A percentile compares a stretch with the other conserved stretches of the same genome.
Evolutionary conservation across 352 stramenopile species (phyloP).

Genomic region (Pythium vanterpoolii): DNA sequence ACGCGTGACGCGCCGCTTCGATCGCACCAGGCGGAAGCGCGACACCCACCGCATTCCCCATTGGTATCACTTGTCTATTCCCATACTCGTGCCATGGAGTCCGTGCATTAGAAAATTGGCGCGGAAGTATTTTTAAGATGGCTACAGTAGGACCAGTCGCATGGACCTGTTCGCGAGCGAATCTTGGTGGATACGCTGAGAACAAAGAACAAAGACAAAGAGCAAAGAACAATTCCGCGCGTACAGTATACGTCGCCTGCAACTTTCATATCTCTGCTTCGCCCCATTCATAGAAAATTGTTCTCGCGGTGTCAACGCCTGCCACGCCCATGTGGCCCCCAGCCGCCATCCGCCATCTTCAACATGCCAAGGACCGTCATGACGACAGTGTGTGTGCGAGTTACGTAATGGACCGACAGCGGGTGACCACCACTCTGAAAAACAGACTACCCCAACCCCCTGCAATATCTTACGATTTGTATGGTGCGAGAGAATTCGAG

Average conservation of each 20-base stretch:
- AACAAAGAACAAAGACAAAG: not conserved
- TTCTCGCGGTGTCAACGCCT: not conserved
- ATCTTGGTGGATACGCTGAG: slow-evolving; percentile 1
- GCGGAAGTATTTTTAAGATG: slow-evolving; percentile 20
- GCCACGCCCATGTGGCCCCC: not conserved
- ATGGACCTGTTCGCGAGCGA: not conserved
- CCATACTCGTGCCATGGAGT: not conserved
- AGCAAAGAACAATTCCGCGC: no score
- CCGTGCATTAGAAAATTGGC: not conserved
- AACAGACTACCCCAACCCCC: not conserved
- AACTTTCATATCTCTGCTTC: no score
- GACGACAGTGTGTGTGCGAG: not conserved
- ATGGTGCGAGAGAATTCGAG: not conserved
- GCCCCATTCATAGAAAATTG: no score
- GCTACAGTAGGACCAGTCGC: slow-evolving; percentile 14
- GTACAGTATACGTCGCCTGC: no score
- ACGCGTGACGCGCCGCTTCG: slow-evolving; percentile 21
- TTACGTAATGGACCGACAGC: no score
- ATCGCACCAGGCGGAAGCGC: slow-evolving; percentile 25
- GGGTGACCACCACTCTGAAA: slow-evolving; percentile 13
- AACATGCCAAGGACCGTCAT: not conserved
- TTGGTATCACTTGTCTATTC: slow-evolving; percentile 2
- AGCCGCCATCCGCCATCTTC: not conserved
- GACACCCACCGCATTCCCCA: slow-evolving; percentile 54
- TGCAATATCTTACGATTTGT: slow-evolving; percentile 17